phyloP scores from a whole-genome alignment of 1,284 basidiomycete species.

The Ganoderma sinense region DNA sequence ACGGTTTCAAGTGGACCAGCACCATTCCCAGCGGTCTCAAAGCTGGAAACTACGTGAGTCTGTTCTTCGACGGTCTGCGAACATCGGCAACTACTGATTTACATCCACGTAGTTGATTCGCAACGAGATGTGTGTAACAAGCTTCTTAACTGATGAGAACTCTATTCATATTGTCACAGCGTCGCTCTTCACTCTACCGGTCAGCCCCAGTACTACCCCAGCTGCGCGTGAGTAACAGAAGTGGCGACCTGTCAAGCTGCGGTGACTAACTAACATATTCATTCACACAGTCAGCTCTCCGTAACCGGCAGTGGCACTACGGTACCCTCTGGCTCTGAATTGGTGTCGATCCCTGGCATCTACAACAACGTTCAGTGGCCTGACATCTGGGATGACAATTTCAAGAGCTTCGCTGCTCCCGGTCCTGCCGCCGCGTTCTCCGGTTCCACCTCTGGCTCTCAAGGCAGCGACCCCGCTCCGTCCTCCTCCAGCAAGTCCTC shows the following conservation, averaged over 20 bases:
- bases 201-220: constrained; percentile 40
- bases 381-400: constrained; percentile 40
- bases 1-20: constrained; percentile 38
- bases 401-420: constrained; percentile 39
- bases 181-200: constrained; percentile 41
- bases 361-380: constrained; percentile 37
- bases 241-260: constrained; percentile 16
- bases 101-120: constrained; percentile 40
- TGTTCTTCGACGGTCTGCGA: not conserved
- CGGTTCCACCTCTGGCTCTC: constrained; percentile 25
- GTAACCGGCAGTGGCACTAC: constrained; percentile 43
- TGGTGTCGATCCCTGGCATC: constrained; percentile 37
- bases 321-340: constrained; percentile 36
- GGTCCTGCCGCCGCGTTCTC: constrained; percentile 37
- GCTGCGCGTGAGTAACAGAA: constrained; percentile 39
- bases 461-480: constrained; percentile 15
- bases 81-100: not conserved
- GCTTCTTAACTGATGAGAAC: not conserved
- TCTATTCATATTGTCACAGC: constrained; percentile 21
- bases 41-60: constrained; percentile 46
- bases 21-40: constrained; percentile 45
- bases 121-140: constrained; percentile 42
- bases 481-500: constrained; percentile 23
- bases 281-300: constrained; percentile 42
- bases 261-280: constrained; percentile 13